A percentile compares a stretch with the other conserved stretches of the same genome.
phyloP scores from a whole-genome alignment of 495 filamentous ascomycete species.

The Acidiella bohemica region DNA sequence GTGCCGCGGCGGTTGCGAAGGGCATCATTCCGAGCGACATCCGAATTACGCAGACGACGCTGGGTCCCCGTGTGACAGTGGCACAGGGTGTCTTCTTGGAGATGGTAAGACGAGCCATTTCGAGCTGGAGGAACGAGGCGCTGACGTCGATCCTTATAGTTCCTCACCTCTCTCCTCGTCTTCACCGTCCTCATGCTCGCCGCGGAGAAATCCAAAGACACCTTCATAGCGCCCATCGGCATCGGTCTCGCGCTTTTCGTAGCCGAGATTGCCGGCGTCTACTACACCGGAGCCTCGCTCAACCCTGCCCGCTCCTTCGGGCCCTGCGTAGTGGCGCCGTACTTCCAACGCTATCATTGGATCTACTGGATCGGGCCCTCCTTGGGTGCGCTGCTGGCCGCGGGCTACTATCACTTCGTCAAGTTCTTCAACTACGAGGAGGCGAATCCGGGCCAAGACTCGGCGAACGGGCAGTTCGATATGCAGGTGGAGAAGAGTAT shows the following conservation, averaged over 20 bases:
- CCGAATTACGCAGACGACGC: conserved; percentile 36
- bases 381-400: conserved; percentile 25
- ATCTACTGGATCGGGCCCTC: conserved; percentile 25
- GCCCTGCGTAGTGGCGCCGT: conserved; percentile 11
- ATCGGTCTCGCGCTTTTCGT: conserved; percentile 67
- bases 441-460: conserved; percentile 63
- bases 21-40: conserved; percentile 46
- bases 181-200: conserved; percentile 71
- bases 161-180: conserved; percentile 61
- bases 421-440: conserved; percentile 56
- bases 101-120: conserved; percentile 28
- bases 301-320: conserved; percentile 21
- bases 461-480: conserved; percentile 4
- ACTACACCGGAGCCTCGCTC: conserved; percentile 23
- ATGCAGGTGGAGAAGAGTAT: too few relatives aligned
- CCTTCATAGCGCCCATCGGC: conserved; percentile 61
- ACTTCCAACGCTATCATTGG: conserved; percentile 19
- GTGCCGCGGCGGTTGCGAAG: conserved; percentile 44
- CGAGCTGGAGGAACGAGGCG: background rate
- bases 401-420: conserved; percentile 26
- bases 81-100: conserved; percentile 64
- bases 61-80: conserved; percentile 43
- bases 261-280: conserved; percentile 46
- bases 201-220: conserved; percentile 63
- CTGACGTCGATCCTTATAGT: conserved; percentile 22